Conservation (phyloP, 345 rosid species). For the Murraya koenigii region DNA sequence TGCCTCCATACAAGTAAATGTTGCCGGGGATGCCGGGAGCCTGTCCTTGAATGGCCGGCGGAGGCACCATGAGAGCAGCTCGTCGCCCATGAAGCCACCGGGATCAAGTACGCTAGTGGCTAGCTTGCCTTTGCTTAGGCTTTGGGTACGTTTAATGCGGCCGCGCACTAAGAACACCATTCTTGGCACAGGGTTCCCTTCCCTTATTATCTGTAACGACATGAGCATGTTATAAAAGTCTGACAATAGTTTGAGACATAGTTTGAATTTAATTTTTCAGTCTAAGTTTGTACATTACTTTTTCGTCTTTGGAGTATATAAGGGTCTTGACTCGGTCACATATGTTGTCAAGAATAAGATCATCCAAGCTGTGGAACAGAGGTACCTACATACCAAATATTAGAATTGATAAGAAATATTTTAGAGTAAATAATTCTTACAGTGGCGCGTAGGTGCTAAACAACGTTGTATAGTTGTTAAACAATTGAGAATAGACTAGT, state of each 20-base stretch:
- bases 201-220: constrained; percentile 63
- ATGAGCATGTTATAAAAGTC: too few species aligned
- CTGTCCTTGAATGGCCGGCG: constrained; percentile 81
- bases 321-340: constrained; percentile 76
- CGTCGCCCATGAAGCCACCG: constrained; percentile 86
- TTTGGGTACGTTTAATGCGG: constrained; percentile 52
- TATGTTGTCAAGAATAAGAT: constrained; percentile 85
- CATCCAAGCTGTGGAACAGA: constrained; percentile 72
- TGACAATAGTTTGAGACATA: too few species aligned
- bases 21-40: constrained; percentile 84
- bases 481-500: too few species aligned
- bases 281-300: constrained; percentile 28
- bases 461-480: too few species aligned
- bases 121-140: constrained; percentile 66
- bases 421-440: too few species aligned
- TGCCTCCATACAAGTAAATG: constrained; percentile 58
- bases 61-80: constrained; percentile 87
- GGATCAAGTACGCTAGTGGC: constrained; percentile 67
- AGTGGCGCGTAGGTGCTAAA: too few species aligned
- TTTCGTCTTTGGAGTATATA: constrained; percentile 78
- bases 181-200: constrained; percentile 87
- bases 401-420: too few species aligned
- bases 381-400: constrained; percentile 52
- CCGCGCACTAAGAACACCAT: constrained; percentile 74
- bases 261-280: constrained; percentile 5